These are phyloP conservation scores for Aplosporella prunicola DNA, from an alignment of 2,329 filamentous ascomycete species.

Conservation along the genomic window DNA sequence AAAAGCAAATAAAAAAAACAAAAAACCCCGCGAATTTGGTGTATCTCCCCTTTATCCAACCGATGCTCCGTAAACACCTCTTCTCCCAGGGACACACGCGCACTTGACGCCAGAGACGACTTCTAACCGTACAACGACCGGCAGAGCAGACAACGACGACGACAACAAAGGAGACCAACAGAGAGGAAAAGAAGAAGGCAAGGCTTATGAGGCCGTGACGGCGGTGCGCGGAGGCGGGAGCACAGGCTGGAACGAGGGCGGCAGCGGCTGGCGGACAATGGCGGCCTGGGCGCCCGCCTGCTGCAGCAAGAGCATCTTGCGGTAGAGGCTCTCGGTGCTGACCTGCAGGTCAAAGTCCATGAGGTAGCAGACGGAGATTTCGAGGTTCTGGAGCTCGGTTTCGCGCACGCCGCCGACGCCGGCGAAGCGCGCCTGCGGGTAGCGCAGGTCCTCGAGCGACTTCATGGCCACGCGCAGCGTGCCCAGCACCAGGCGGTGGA, in stretches of 20 bases:
- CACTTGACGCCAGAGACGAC: too few relatives aligned
- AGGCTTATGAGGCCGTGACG: too few relatives aligned
- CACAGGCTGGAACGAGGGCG: slow-evolving; percentile 25
- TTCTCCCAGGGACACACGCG: too few relatives aligned
- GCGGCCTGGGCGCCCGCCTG: slow-evolving; percentile 30
- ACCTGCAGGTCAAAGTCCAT: slow-evolving; percentile 33
- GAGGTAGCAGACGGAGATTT: slow-evolving; percentile 58
- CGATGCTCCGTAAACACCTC: too few relatives aligned
- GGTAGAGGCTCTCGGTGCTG: slow-evolving; percentile 24
- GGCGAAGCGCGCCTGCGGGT: slow-evolving; percentile 73
- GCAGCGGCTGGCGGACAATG: slow-evolving; percentile 24
- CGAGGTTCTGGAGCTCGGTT: slow-evolving; percentile 69
- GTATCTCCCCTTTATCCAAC: too few relatives aligned
- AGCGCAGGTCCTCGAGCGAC: slow-evolving; percentile 84
- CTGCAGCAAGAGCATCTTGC: slow-evolving; percentile 26
- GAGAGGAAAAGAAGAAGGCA: too few relatives aligned
- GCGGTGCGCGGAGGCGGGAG: too few relatives aligned
- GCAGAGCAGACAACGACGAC: too few relatives aligned
- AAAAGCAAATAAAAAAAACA: too few relatives aligned
- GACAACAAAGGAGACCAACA: too few relatives aligned
- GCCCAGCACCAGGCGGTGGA: slow-evolving; percentile 76
- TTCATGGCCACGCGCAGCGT: slow-evolving; percentile 86
- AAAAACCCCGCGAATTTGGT: too few relatives aligned
- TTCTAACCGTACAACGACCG: too few relatives aligned
- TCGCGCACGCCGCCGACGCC: slow-evolving; percentile 83